Evolutionary conservation across 768 basidiomycete species (phyloP).

Genomic region (Neoboletus subvelutipes): DNA sequence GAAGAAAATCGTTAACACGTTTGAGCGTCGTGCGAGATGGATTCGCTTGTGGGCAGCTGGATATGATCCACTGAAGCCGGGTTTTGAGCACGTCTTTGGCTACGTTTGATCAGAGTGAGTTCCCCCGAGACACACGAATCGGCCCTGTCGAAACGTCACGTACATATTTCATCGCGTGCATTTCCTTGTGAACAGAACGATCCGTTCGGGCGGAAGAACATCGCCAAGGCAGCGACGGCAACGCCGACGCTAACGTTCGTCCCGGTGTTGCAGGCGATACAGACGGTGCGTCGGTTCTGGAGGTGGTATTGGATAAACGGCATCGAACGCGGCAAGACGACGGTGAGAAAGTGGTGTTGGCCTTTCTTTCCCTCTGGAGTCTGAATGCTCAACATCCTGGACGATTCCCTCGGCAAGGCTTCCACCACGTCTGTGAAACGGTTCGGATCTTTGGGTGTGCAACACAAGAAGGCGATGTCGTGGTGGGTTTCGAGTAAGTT

Average conservation of each 20-base stretch:
- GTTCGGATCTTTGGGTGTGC: conserved; percentile 7
- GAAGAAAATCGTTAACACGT: conserved; percentile 70
- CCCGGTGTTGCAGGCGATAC: conserved; percentile 56
- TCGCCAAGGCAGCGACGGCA: conserved; percentile 54
- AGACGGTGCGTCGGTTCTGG: conserved; percentile 35
- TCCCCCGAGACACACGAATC: background rate
- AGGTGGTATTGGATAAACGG: conserved; percentile 47
- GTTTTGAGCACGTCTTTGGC: conserved; percentile 67
- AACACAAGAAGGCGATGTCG: conserved; percentile 17
- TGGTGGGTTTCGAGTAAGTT: background rate
- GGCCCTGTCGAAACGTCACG: conserved; percentile 6
- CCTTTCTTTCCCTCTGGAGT: conserved; percentile 51
- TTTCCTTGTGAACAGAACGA: conserved; percentile 15
- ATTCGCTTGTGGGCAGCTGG: conserved; percentile 71
- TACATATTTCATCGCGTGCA: conserved; percentile 17
- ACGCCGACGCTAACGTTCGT: conserved; percentile 66
- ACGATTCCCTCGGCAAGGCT: background rate
- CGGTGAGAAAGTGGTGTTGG: conserved; percentile 46
- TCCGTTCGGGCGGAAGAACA: conserved; percentile 59
- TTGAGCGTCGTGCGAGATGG: conserved; percentile 83
- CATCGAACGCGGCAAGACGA: conserved; percentile 48
- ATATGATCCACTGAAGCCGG: conserved; percentile 84
- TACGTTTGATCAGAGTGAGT: conserved; percentile 4
- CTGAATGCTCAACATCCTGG: conserved; percentile 24
- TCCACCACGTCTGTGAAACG: background rate